Conservation (phyloP, 768 basidiomycete genomes). For the Favolaschia claudopus region DNA sequence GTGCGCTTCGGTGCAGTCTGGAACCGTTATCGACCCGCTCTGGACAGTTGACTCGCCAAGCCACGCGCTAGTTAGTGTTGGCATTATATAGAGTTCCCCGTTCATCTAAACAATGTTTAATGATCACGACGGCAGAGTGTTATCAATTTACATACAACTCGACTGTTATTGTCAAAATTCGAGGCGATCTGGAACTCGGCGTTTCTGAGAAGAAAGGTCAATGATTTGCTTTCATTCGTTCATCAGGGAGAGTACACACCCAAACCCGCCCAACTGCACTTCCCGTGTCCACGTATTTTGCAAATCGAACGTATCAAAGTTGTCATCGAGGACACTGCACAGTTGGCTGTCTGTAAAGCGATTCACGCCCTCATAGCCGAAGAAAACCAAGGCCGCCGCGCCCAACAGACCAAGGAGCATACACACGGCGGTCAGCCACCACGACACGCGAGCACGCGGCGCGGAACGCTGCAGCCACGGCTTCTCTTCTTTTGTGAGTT, state of each 20-base stretch:
- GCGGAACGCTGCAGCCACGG: conserved; percentile 63
- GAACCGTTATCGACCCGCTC: conserved; percentile 37
- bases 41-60: conserved; percentile 49
- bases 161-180: conserved; percentile 59
- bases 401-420: conserved; percentile 62
- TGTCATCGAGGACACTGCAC: conserved; percentile 76
- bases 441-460: conserved; percentile 40
- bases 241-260: conserved; percentile 45
- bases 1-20: conserved; percentile 48
- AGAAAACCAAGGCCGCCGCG: conserved; percentile 61
- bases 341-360: conserved; percentile 50
- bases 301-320: conserved; percentile 60
- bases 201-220: conserved; percentile 49
- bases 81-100: conserved; percentile 78
- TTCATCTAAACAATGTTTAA: conserved; percentile 37
- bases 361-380: conserved; percentile 55
- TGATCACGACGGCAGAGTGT: background rate
- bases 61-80: conserved; percentile 75
- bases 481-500: conserved; percentile 61
- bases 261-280: conserved; percentile 78
- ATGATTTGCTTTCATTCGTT: too few relatives aligned
- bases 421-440: conserved; percentile 59
- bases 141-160: conserved; percentile 37
- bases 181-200: conserved; percentile 86
- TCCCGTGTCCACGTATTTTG: conserved; percentile 69